Conservation (phyloP, 495 filamentous ascomycete genomes). For the Tuber umbilicatum region DNA sequence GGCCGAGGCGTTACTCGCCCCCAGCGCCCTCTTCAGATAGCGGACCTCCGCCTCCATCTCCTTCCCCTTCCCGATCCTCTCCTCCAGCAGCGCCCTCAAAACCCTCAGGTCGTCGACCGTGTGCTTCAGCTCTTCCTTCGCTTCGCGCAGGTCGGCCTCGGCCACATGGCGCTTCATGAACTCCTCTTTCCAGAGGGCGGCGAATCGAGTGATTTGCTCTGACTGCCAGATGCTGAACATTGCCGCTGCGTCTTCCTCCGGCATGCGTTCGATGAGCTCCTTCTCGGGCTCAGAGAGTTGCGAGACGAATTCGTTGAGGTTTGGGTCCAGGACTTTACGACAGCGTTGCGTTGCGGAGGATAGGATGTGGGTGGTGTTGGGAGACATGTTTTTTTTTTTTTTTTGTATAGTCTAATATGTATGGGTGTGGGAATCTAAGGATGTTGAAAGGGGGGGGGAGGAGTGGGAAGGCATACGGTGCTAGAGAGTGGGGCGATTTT, state of each 20-base stretch:
- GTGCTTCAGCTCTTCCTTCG: not conserved
- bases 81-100: conserved; percentile 6
- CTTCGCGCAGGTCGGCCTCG: conserved; percentile 15
- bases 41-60: not conserved
- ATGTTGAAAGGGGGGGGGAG: not conserved
- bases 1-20: not conserved
- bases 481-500: not conserved
- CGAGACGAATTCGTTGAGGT: conserved; percentile 12
- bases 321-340: conserved; percentile 10
- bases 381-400: not conserved
- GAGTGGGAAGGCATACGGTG: not conserved
- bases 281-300: conserved; percentile 7
- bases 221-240: conserved; percentile 19
- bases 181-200: conserved; percentile 16
- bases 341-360: not conserved
- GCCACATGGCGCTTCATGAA: conserved; percentile 18
- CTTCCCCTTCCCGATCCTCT: not conserved
- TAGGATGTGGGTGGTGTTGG: not conserved
- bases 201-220: conserved; percentile 6
- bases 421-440: not conserved
- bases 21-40: conserved; percentile 16
- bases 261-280: conserved; percentile 8
- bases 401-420: not conserved
- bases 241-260: not conserved
- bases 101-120: not conserved